Conservation (phyloP, 1,284 basidiomycete species). For the Wolfiporia cocos region DNA sequence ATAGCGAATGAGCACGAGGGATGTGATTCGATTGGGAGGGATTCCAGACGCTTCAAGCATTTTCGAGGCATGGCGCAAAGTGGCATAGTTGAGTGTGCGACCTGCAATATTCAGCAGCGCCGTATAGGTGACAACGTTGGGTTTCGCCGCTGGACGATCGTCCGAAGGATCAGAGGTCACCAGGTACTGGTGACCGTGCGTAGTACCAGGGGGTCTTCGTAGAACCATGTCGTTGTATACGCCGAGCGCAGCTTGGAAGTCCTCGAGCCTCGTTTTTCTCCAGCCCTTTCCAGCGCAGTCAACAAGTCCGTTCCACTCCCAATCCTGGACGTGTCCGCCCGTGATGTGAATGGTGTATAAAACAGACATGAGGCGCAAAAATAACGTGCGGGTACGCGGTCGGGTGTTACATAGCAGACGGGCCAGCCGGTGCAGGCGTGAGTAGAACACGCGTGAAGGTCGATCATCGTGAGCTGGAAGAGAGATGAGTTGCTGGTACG, state of each 20-base stretch:
- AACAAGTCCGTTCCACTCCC: slow-evolving; percentile 74
- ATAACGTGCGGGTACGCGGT: slow-evolving; percentile 53
- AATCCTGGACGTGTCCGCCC: slow-evolving; percentile 44
- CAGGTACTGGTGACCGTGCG: slow-evolving; percentile 20
- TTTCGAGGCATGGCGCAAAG: slow-evolving; percentile 43
- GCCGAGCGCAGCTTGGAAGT: slow-evolving; percentile 55
- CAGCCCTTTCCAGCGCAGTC: slow-evolving; percentile 62
- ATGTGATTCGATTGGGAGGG: slow-evolving; percentile 52
- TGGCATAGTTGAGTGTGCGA: slow-evolving; percentile 37
- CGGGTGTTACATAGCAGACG: slow-evolving; percentile 42
- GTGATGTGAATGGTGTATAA: slow-evolving; percentile 46
- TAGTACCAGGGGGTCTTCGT: slow-evolving; percentile 37
- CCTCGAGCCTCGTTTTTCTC: slow-evolving; percentile 46
- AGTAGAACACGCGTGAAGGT: slow-evolving; percentile 18
- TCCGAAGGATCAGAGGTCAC: slow-evolving; percentile 1
- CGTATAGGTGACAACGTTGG: slow-evolving; percentile 65
- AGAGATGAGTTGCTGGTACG: slow-evolving; percentile 41
- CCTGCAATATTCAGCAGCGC: slow-evolving; percentile 60
- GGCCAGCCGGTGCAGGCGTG: slow-evolving; percentile 53
- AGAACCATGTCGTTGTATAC: slow-evolving; percentile 53
- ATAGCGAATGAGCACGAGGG: slow-evolving; percentile 53
- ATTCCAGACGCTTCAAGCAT: slow-evolving; percentile 49
- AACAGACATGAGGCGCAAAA: slow-evolving; percentile 58
- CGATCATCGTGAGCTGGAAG: slow-evolving; percentile 19
- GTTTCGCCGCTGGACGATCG: slow-evolving; percentile 22